Evolutionary conservation across 192 early-diverging fungal genomes (phyloP).

Genomic region (Linnemannia elongata): DNA sequence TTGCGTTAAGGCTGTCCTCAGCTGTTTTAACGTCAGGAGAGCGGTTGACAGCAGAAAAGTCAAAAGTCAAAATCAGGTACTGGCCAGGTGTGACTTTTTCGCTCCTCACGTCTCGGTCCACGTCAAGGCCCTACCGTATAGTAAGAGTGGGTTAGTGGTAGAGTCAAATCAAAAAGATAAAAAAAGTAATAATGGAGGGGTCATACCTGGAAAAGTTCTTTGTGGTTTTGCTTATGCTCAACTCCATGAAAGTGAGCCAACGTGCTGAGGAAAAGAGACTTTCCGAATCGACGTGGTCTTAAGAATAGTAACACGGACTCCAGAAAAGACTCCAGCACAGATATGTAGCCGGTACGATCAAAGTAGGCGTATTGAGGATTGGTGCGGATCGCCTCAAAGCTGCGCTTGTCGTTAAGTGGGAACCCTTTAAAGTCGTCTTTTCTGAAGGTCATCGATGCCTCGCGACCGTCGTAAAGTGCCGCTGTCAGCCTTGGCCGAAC

Average conservation of each 20-base stretch:
- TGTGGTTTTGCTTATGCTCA: slow-evolving; percentile 30
- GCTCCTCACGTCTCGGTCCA: slow-evolving; percentile 27
- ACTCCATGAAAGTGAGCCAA: slow-evolving; percentile 50
- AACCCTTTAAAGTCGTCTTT: slow-evolving; percentile 13
- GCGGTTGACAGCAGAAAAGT: slow-evolving; percentile 38
- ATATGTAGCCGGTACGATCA: slow-evolving; percentile 45
- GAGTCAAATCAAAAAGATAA: slow-evolving; percentile 11
- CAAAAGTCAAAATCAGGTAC: slow-evolving; percentile 34
- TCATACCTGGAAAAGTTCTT: slow-evolving; percentile 35
- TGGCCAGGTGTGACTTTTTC: slow-evolving; percentile 29
- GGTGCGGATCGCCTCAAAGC: slow-evolving; percentile 29
- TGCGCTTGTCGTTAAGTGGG: slow-evolving; percentile 28
- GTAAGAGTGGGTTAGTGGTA: slow-evolving; percentile 6
- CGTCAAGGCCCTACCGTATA: slow-evolving; percentile 39
- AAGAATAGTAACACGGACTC: slow-evolving; percentile 31
- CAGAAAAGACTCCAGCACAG: slow-evolving; percentile 23
- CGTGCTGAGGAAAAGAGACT: slow-evolving; percentile 46
- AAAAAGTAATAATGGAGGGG: background rate
- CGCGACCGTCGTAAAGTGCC: slow-evolving; percentile 12
- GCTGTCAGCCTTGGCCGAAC: slow-evolving; percentile 13
- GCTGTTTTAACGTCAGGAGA: slow-evolving; percentile 16
- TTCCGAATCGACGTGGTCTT: slow-evolving; percentile 45
- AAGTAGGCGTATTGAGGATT: slow-evolving; percentile 37
- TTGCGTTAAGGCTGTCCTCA: slow-evolving; percentile 1
- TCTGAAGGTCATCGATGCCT: slow-evolving; percentile 30